Base-by-base conservation (phyloP, 768 basidiomycete genomes). In the Leccinum barrowsii region DNA sequence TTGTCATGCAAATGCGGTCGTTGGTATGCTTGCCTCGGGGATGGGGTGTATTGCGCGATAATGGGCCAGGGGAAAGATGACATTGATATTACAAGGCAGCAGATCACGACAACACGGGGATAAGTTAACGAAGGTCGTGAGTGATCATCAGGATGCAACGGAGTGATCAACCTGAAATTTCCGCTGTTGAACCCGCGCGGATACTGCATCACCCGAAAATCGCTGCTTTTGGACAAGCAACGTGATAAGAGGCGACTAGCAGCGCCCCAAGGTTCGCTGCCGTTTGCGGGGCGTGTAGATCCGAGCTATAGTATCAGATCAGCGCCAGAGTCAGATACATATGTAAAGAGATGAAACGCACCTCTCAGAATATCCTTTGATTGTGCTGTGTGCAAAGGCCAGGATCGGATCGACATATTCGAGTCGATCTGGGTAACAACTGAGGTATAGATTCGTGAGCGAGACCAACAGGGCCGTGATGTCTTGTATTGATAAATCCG, bases 371-470 rank as follows among this genome's bases (percentile, higher is more conserved):
- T 85, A 94, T 65, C 94, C 94, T 63, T 87, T 83, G 59, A 93
- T 84, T 72, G 98, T 97, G 24, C 84, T 82, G 5, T 86, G 85
- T 1, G 94, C 92, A 68, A 96, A 99, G 8, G 85, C 86, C 55
- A 98, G 80, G n/a, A 98, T 86, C 73, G 97, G 95, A 66, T 98
- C 94, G 47, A 98, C 94, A 68, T 99, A 98, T 78, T 98, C 94
- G 53, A 99, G 81, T 63, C 92, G 81, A 68, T 98, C 96, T 2
- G 97, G 97, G 72, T 99, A 99, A 74, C 97, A 98, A 72, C 92
- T 95, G 26, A 99, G 77, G 0, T 94, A 94, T 17, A 44, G 42
- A 17, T 98, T 98, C 37, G 93, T 91, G 37, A 99, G 77, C 1
- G 97, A 99, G 17, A 98, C 96, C 55, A 98, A 80, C 19, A 99